phyloP scores from a whole-genome alignment of 176 grass and related monocot genomes.

The Phoenix roebelenii region DNA sequence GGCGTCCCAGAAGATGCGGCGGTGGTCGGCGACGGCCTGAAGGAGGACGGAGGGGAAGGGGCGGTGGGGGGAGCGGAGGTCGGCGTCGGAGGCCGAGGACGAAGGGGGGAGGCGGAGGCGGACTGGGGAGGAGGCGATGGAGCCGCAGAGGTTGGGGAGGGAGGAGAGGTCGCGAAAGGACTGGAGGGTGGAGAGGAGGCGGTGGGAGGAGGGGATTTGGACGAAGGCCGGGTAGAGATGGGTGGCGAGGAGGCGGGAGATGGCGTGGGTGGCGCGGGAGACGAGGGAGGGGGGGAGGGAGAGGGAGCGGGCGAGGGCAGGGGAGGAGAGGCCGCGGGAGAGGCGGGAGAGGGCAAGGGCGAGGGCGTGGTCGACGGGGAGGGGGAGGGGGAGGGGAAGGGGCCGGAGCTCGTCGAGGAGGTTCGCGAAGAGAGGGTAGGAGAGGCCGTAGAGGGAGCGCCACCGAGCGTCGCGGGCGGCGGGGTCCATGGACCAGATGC shows the following conservation, averaged over 20 bases:
- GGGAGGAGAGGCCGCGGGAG: slow-evolving; percentile 16
- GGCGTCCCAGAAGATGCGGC: slow-evolving; percentile 22
- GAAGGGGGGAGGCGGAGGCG: background rate
- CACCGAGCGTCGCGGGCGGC: slow-evolving; percentile 1
- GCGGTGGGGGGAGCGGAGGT: slow-evolving; percentile 2
- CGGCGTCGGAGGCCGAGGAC: background rate
- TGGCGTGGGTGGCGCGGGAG: slow-evolving; percentile 12
- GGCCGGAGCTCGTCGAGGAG: slow-evolving; percentile 11
- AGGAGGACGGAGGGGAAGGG: slow-evolving; percentile 14
- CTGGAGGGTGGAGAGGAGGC: slow-evolving; percentile 1
- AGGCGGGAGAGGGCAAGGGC: slow-evolving; percentile 4
- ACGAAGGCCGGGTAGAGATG: slow-evolving; percentile 19
- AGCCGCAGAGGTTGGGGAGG: slow-evolving; percentile 6
- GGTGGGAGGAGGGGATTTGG: slow-evolving; percentile 8
- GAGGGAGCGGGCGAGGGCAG: slow-evolving; percentile 4
- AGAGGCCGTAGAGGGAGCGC: slow-evolving; percentile 3
- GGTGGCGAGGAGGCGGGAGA: slow-evolving; percentile 12
- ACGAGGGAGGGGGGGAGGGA: slow-evolving; percentile 5
- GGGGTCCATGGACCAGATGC: slow-evolving; percentile 2
- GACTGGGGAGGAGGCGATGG: slow-evolving; percentile 18
- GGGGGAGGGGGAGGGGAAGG: too few relatives aligned
- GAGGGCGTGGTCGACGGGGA: slow-evolving; percentile 8
- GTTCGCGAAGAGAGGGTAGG: slow-evolving; percentile 17
- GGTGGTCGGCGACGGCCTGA: slow-evolving; percentile 11
- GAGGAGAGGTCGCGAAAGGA: slow-evolving; percentile 7